Percentiles rank a stretch among this genome's conserved stretches.
Evolutionary conservation across 2,329 filamentous ascomycete species (phyloP).

Genomic region (Xenoacremonium recifei): DNA sequence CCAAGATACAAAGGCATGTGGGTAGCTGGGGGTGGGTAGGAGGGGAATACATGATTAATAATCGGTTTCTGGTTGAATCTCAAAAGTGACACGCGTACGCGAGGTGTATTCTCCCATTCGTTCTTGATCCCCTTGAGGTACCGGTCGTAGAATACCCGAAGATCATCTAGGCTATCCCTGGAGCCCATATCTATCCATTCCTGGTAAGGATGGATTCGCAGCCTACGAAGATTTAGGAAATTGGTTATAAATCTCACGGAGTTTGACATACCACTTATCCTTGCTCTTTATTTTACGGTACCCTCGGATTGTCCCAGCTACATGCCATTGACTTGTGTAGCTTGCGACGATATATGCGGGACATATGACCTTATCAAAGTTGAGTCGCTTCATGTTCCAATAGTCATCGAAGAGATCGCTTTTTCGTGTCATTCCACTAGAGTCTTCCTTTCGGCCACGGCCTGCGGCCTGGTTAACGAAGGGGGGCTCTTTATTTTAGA

Average conservation of each 20-base stretch:
- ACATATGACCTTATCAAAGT: conserved; percentile 13
- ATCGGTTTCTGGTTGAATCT: no score
- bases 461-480: not conserved
- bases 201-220: conserved; percentile 21
- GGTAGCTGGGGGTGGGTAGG: no score
- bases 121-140: conserved; percentile 16
- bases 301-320: conserved; percentile 17
- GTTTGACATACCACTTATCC: not conserved
- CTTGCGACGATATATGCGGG: conserved; percentile 23
- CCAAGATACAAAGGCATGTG: no score
- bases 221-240: conserved; percentile 16
- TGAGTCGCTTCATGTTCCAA: conserved; percentile 12
- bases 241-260: not conserved
- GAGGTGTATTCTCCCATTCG: conserved; percentile 17
- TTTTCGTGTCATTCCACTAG: not conserved
- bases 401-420: not conserved
- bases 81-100: no score
- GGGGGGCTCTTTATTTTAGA: no score
- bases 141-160: conserved; percentile 18
- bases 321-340: conserved; percentile 22
- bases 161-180: conserved; percentile 15
- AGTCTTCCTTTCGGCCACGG: not conserved
- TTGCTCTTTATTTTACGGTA: conserved; percentile 10
- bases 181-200: conserved; percentile 29
- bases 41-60: no score